phyloP scores from a whole-genome alignment of 257 asterid species.

The Fraxinus cuspidata region DNA sequence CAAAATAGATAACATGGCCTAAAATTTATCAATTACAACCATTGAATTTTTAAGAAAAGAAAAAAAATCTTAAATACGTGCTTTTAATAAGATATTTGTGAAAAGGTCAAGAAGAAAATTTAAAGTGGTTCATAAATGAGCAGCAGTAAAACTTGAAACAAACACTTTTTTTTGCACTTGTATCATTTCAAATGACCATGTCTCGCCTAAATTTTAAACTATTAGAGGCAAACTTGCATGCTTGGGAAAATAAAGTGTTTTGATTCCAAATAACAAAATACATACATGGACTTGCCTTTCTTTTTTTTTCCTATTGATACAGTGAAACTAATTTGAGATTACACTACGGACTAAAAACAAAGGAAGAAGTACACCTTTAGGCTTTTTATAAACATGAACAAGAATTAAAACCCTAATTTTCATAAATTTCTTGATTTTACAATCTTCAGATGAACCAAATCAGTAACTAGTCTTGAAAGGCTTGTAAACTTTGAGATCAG shows the following conservation, averaged over 20 bases:
- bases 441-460: not conserved
- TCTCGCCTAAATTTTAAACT: too few species aligned
- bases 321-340: not conserved
- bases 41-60: too few species aligned
- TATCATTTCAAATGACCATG: too few species aligned
- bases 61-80: too few species aligned
- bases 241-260: constrained; percentile 5
- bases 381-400: constrained; percentile 5
- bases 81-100: too few species aligned
- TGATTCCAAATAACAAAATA: constrained; percentile 17
- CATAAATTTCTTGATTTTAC: not conserved
- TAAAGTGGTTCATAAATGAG: too few species aligned
- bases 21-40: too few species aligned
- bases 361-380: not conserved
- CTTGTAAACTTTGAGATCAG: constrained; percentile 18
- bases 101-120: too few species aligned
- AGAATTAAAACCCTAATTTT: not conserved
- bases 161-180: too few species aligned
- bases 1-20: too few species aligned
- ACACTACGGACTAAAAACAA: not conserved
- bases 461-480: constrained; percentile 30
- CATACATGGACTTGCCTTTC: not conserved
- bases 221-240: not conserved
- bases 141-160: too few species aligned
- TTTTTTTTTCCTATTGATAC: not conserved